Base-by-base conservation (phyloP, 2,329 filamentous ascomycete species). In the Penicillium sp. region DNA sequence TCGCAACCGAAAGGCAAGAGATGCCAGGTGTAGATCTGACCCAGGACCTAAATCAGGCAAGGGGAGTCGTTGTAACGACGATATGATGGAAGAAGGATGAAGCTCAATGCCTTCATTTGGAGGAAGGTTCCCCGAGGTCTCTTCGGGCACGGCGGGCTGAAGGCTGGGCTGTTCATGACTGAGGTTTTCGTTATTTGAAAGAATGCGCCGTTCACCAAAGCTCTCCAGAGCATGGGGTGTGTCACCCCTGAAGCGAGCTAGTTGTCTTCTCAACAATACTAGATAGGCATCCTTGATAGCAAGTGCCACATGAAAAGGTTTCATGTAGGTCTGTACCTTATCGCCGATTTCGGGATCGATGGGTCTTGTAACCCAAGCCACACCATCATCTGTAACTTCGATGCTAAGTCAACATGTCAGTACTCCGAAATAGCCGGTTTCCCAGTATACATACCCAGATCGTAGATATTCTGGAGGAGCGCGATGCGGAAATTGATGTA, bases 391-490 rank as follows among this genome's bases (percentile, higher is more conserved):
- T 8, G 57, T 56, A 26, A 74, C 61, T 56, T 70, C 63, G 27
- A 75, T 37, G 7, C 72, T 75, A 45, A 21, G 21, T 67, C 26
- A 69, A 60, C n/a, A 45, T 5, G 35, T 44, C 14, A 46, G 8
- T 29, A 31, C 27, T 10, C 27, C 48, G 1, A 16, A 3, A 14
- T 52, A 27, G 7, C 13, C 2, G 10, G n/a, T 48, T 5, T 44
- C n/a, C 10, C 13, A 19, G 21, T 2, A 9, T 8, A 26, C 78
- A 63, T 80, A 89, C 86, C 86, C 86, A 48, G 80, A 81, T 56
- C 84, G 80, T 58, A 81, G 77, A 55, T 84, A 86, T 53, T 79
- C 80, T 5, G 86, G 85, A 1, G 87, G 86, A 43, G 86, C 83
- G 35, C 74, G 75, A 44, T 74, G 72, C 0, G 87, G 87, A 60